Base-by-base conservation (phyloP, 2,329 filamentous ascomycete genomes). In the Coccinonectria pachysandricola region DNA sequence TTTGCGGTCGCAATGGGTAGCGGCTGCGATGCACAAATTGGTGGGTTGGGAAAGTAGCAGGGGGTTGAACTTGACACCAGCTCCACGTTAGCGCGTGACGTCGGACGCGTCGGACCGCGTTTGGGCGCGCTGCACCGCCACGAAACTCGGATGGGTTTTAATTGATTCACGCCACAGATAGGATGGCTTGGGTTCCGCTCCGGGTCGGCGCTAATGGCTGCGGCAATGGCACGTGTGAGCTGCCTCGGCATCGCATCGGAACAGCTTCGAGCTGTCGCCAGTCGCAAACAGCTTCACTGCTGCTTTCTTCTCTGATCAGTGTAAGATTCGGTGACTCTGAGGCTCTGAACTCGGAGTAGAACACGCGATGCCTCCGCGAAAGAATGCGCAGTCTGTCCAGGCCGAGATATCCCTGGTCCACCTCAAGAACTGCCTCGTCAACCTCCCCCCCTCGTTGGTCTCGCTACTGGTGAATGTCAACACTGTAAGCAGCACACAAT, bases 391-490 rank as follows among this genome's bases (percentile, higher is more conserved):
- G 44, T 68, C 81, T 21, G 77, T 78, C 17, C 68, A 79, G 35
- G 86, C 85, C 32, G 87, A 94, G 60, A 70, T 96, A 40, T 80
- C 80, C 28, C 70, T 96, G 34, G 74, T 85, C 24, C 83, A 87
- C 42, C 69, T 96, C 33, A 92, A 93, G 64, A 96, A 80, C 55
- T 98, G 91, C 59, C 68, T 98, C 27, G 83, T 94, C 53, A 96
- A 96, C 58, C 71, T 98, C 26, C 91, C 91, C 24, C 60, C 82
- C 4, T 79, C 83, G 14, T 65, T 98, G 30, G 86, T 92, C 30
- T 79, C 83, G 18, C 59, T 94, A 28, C 71, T 98, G 25, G 74
- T 88, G 43, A 93, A 87, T 59, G 72, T 87, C 43, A 92, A 96
- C 52, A 87, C 87, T 21, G 83, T 93, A 66, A 59, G 80, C 30